Evolutionary conservation across 768 basidiomycete genomes (phyloP).

Genomic region (Auriscalpium vulgare): DNA sequence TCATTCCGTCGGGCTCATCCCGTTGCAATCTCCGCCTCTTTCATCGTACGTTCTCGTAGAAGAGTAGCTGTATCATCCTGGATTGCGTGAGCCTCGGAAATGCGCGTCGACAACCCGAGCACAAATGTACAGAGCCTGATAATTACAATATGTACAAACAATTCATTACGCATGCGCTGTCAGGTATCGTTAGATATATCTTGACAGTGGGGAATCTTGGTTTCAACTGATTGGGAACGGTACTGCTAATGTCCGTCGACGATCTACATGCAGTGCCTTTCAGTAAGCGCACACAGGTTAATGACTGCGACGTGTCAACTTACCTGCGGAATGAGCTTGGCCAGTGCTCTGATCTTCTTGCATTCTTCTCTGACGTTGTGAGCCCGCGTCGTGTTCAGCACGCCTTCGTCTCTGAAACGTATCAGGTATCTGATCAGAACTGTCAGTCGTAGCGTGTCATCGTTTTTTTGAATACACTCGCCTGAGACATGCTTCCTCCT

Average conservation of each 20-base stretch:
- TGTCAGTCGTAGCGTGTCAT: neutral
- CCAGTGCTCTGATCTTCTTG: constrained; percentile 12
- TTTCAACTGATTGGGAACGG: too few relatives aligned
- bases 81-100: too few relatives aligned
- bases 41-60: too few relatives aligned
- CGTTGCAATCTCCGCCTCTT: too few relatives aligned
- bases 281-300: neutral
- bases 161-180: too few relatives aligned
- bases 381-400: constrained; percentile 10
- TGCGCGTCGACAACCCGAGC: too few relatives aligned
- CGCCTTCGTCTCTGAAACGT: constrained; percentile 7
- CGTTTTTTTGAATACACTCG: constrained; percentile 14
- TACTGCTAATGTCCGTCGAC: neutral
- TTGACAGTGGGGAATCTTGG: too few relatives aligned
- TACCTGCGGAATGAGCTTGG: constrained; percentile 15
- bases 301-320: neutral
- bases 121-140: too few relatives aligned
- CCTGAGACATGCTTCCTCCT: constrained; percentile 69
- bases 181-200: too few relatives aligned
- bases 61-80: too few relatives aligned
- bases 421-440: constrained; percentile 9
- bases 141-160: too few relatives aligned
- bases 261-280: neutral
- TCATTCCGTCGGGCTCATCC: too few relatives aligned
- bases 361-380: constrained; percentile 13